These are phyloP conservation scores for Hapsidospora chrysogenum DNA, from an alignment of 495 filamentous ascomycete species.

Conservation along the genomic window DNA sequence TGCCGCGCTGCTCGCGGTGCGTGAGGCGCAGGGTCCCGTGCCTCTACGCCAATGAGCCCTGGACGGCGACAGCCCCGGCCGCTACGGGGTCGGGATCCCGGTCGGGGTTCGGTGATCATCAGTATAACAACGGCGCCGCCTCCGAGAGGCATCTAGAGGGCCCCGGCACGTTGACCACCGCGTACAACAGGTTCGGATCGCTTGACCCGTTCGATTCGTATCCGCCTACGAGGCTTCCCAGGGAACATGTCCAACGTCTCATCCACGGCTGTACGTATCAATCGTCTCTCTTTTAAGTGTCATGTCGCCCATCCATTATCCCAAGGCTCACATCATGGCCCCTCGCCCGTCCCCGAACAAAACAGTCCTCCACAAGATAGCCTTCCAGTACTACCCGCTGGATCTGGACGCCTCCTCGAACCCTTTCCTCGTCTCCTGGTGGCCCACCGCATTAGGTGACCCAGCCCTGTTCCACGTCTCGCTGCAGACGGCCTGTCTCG, in stretches of 20 bases:
- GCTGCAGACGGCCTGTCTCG: conserved; percentile 34
- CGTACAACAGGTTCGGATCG: conserved; percentile 10
- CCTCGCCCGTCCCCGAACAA: too few relatives aligned
- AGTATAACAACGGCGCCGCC: neutral
- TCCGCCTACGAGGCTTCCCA: conserved; percentile 27
- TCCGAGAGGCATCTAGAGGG: conserved; percentile 2
- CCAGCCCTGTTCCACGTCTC: conserved; percentile 36
- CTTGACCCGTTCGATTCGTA: conserved; percentile 36
- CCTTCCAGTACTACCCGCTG: conserved; percentile 37
- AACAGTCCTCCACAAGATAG: conserved; percentile 34
- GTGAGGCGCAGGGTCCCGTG: conserved; percentile 23
- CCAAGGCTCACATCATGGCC: too few relatives aligned
- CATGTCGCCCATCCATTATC: too few relatives aligned
- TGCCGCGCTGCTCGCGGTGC: conserved; percentile 32
- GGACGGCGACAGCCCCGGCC: conserved; percentile 12
- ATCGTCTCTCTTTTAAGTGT: neutral
- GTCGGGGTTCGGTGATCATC: too few relatives aligned
- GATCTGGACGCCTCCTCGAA: conserved; percentile 29
- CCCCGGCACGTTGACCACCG: conserved; percentile 1
- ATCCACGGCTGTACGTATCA: conserved; percentile 29
- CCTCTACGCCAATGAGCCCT: conserved; percentile 30
- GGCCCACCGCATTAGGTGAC: conserved; percentile 32
- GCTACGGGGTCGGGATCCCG: too few relatives aligned
- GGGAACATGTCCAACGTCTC: conserved; percentile 26
- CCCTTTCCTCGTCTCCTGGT: conserved; percentile 36